Conservation (phyloP, 306 rosid genomes). For the Carpinus fangiana region DNA sequence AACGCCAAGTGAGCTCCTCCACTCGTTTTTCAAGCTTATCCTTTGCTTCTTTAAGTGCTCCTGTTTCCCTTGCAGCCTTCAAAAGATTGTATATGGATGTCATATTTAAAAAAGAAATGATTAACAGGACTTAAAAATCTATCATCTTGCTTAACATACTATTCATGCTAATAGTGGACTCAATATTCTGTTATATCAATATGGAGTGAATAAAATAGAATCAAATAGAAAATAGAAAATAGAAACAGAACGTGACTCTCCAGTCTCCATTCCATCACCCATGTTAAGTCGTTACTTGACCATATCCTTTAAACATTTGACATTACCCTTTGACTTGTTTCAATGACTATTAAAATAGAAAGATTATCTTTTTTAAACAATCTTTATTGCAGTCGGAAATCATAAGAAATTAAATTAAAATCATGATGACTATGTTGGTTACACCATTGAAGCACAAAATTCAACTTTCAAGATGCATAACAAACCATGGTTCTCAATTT, state of each 20-base stretch:
- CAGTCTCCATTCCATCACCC: not conserved
- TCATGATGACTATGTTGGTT: not conserved
- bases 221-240: not conserved
- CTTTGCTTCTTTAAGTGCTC: conserved; percentile 87
- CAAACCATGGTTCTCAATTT: not conserved
- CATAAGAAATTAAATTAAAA: not conserved
- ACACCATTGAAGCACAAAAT: not conserved
- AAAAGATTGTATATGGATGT: conserved; percentile 30
- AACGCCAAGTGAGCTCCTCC: conserved; percentile 90
- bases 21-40: conserved; percentile 78
- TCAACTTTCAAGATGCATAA: not conserved
- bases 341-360: not conserved
- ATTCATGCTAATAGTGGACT: not conserved
- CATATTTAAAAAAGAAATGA: conserved; percentile 20
- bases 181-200: not conserved
- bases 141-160: not conserved
- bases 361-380: not conserved
- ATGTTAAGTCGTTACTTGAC: not conserved
- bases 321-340: not conserved
- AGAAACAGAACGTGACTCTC: not conserved
- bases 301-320: not conserved
- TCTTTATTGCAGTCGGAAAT: not conserved
- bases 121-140: not conserved
- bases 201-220: not conserved
- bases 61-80: conserved; percentile 88